phyloP scores from a whole-genome alignment of 176 grass and related monocot genomes.

The Metroxylon sagu region DNA sequence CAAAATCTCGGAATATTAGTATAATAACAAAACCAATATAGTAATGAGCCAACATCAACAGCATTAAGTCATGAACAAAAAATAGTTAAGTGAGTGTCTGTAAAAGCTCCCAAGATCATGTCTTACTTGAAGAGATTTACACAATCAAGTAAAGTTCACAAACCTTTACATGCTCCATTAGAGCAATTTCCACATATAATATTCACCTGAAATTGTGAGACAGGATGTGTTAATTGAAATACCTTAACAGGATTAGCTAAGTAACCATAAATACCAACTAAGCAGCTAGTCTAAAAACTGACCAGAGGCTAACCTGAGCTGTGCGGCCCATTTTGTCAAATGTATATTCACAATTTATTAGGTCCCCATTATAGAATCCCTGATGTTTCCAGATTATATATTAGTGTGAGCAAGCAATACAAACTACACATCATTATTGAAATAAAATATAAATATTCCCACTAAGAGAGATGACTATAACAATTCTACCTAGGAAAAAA shows the following conservation, averaged over 20 bases:
- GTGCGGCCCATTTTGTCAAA: slow-evolving; percentile 79
- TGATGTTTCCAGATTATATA: slow-evolving; percentile 2
- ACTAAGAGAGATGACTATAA: too few species aligned
- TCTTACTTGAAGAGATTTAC: not conserved
- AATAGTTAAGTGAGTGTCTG: not conserved
- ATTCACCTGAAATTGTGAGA: slow-evolving; percentile 51
- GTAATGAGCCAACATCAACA: too few species aligned
- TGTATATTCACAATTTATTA: slow-evolving; percentile 63
- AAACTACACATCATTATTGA: too few species aligned
- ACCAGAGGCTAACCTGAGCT: slow-evolving; percentile 54
- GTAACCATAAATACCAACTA: not conserved
- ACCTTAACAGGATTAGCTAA: not conserved
- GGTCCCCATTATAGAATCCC: slow-evolving; percentile 75
- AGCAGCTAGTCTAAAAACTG: not conserved
- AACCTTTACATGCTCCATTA: slow-evolving; percentile 67
- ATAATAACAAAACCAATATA: too few species aligned
- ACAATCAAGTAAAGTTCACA: slow-evolving; percentile 14
- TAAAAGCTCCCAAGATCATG: too few species aligned
- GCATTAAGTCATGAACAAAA: too few species aligned
- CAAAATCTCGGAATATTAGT: too few species aligned
- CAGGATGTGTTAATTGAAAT: too few species aligned
- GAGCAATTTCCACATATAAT: slow-evolving; percentile 78
- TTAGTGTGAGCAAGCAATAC: too few species aligned
- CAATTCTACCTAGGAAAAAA: too few species aligned
- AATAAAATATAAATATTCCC: too few species aligned